phyloP scores from a whole-genome alignment of 257 asterid species.

The Ilex asprella region DNA sequence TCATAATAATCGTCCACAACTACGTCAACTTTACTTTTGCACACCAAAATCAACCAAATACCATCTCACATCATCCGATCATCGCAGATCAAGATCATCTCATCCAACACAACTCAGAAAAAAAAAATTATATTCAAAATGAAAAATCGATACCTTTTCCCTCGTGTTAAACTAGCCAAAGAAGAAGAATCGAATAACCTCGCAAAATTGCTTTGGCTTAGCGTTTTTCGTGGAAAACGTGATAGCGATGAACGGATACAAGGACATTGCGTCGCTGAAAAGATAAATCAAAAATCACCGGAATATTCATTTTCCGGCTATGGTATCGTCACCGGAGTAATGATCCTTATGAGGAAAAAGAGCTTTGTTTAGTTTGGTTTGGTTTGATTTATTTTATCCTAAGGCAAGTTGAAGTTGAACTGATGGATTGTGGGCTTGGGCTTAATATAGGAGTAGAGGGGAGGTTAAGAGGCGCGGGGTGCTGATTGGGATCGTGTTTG shows the following conservation, averaged over 20 bases:
- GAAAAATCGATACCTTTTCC: not conserved
- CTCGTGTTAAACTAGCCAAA: not conserved
- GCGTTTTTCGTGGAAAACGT: conserved; percentile 61
- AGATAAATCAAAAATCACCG: conserved; percentile 25
- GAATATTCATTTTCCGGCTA: conserved; percentile 55
- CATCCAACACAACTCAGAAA: not conserved
- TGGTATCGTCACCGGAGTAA: conserved; percentile 18
- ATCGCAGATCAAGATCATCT: conserved; percentile 1
- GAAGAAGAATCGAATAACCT: conserved; percentile 5
- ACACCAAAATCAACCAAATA: not conserved
- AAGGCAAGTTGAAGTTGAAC: not conserved
- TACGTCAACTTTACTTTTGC: no score
- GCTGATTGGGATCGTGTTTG: conserved; percentile 15
- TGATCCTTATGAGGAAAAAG: no score
- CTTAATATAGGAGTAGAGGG: conserved; percentile 20
- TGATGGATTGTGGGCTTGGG: conserved; percentile 2
- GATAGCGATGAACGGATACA: conserved; percentile 48
- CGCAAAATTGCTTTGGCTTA: conserved; percentile 12
- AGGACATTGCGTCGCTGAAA: conserved; percentile 25
- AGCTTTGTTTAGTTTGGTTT: not conserved
- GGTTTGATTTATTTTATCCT: not conserved
- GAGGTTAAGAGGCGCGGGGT: conserved; percentile 3
- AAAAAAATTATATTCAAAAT: conserved; percentile 1
- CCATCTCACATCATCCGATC: conserved; percentile 25
- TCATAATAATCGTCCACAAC: no score